Conservation (phyloP, 2,329 filamentous ascomycete species). For the Rhexocercosporidium sp. region DNA sequence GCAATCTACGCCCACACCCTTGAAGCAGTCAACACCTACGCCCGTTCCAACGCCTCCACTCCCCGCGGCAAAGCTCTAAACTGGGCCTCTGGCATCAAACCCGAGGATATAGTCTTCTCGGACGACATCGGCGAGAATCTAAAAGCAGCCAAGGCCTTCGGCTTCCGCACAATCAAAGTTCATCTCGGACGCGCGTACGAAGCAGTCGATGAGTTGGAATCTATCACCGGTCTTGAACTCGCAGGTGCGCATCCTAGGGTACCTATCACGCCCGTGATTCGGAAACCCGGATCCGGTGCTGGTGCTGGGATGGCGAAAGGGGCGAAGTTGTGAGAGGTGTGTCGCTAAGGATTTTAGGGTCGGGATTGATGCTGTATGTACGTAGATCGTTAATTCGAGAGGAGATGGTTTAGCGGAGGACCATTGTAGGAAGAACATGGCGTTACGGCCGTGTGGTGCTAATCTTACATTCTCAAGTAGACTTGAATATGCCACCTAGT, state of each 20-base stretch:
- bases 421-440: too few species aligned
- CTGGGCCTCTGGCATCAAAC: slow-evolving; percentile 58
- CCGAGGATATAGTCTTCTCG: slow-evolving; percentile 80
- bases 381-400: too few species aligned
- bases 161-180: slow-evolving; percentile 87
- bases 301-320: too few species aligned
- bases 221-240: slow-evolving; percentile 70
- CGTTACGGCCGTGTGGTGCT: too few species aligned
- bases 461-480: too few species aligned
- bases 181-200: slow-evolving; percentile 76
- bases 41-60: slow-evolving; percentile 53
- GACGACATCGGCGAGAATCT: slow-evolving; percentile 92
- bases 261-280: slow-evolving; percentile 27
- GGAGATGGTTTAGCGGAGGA: too few species aligned
- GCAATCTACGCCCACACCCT: slow-evolving; percentile 80
- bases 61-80: slow-evolving; percentile 47
- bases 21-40: slow-evolving; percentile 66
- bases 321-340: slow-evolving; percentile 13
- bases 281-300: slow-evolving; percentile 9
- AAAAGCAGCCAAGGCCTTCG: slow-evolving; percentile 74
- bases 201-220: slow-evolving; percentile 83
- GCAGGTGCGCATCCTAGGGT: slow-evolving; percentile 39
- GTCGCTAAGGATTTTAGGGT: too few species aligned
- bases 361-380: too few species aligned
- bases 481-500: too few species aligned